Conservation (phyloP, 495 filamentous ascomycete species). For the Aspergillus saccharolyticus region DNA sequence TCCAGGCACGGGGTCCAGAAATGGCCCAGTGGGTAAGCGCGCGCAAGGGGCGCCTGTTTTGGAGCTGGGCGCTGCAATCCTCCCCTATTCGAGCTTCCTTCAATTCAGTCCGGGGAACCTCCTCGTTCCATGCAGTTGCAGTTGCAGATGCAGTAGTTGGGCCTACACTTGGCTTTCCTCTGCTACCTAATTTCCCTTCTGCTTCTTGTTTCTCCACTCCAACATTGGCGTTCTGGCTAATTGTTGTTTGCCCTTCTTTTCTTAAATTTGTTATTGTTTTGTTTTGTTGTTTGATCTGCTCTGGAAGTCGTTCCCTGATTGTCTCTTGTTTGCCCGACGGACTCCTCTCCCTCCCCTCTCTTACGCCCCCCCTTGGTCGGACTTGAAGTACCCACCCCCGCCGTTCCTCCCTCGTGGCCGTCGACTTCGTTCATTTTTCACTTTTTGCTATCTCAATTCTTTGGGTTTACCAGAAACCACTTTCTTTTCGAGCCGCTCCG, state of each 20-base stretch:
- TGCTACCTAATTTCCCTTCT: conserved; percentile 14
- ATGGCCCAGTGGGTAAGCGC: conserved; percentile 31
- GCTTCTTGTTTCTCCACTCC: conserved; percentile 1
- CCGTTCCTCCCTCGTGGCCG: conserved; percentile 25
- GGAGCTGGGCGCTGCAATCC: conserved; percentile 16
- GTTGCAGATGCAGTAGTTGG: neutral
- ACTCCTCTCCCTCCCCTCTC: conserved; percentile 7
- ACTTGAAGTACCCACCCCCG: conserved; percentile 25
- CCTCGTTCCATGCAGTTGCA: neutral
- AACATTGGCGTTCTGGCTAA: conserved; percentile 2
- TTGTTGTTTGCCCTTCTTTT: conserved; percentile 20
- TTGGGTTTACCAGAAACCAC: neutral
- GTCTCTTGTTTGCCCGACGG: conserved; percentile 5
- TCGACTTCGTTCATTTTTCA: conserved; percentile 14
- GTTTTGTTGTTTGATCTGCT: conserved; percentile 21
- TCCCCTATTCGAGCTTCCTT: conserved; percentile 30
- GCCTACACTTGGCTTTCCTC: conserved; percentile 12
- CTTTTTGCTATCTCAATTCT: neutral
- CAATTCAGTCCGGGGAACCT: conserved; percentile 32
- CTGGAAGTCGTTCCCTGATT: conserved; percentile 31
- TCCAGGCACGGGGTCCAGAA: conserved; percentile 10
- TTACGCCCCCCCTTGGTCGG: conserved; percentile 6
- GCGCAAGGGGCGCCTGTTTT: conserved; percentile 44
- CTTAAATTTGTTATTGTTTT: neutral
- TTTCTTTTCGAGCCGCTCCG: conserved; percentile 2